phyloP scores from a whole-genome alignment of 495 filamentous ascomycete species.

The Hypoxylon cercidicola region DNA sequence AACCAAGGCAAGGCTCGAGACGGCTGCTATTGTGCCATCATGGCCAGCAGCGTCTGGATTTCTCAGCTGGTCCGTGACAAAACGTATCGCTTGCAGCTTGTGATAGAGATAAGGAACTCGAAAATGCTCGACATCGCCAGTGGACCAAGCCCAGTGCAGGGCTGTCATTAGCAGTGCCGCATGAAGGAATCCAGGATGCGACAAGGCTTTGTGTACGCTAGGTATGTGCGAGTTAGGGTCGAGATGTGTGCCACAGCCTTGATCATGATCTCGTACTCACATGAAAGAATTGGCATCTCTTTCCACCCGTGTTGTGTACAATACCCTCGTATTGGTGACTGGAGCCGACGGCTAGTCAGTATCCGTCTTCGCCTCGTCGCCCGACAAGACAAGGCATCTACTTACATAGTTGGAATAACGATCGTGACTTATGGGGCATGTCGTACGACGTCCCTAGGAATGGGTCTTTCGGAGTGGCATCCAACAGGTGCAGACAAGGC shows the following conservation, averaged over 20 bases:
- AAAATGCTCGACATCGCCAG: slow-evolving; percentile 47
- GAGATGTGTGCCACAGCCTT: slow-evolving; percentile 19
- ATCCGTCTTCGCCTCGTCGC: slow-evolving; percentile 8
- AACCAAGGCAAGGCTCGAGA: slow-evolving; percentile 51
- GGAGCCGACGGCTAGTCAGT: slow-evolving; percentile 21
- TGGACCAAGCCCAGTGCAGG: slow-evolving; percentile 49
- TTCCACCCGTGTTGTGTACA: slow-evolving; percentile 44
- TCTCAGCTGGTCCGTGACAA: slow-evolving; percentile 51
- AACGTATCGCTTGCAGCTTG: slow-evolving; percentile 47
- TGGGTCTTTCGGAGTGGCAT: slow-evolving; percentile 40
- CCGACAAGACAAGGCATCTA: slow-evolving; percentile 15
- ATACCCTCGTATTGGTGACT: slow-evolving; percentile 44
- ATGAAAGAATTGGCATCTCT: slow-evolving; percentile 44
- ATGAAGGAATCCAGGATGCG: slow-evolving; percentile 49
- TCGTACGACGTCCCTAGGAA: slow-evolving; percentile 45
- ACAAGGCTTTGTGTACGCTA: slow-evolving; percentile 49
- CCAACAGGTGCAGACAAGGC: slow-evolving; percentile 29
- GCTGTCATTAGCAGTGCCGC: slow-evolving; percentile 47
- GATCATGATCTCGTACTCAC: slow-evolving; percentile 33
- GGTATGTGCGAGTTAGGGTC: slow-evolving; percentile 25
- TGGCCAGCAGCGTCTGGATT: slow-evolving; percentile 42
- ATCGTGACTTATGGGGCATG: slow-evolving; percentile 44
- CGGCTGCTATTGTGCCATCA: slow-evolving; percentile 51
- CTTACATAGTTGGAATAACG: slow-evolving; percentile 48
- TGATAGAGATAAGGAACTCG: slow-evolving; percentile 49